Evolutionary conservation across 2,329 filamentous ascomycete species (phyloP).

Genomic region (Emergomyces orientalis): DNA sequence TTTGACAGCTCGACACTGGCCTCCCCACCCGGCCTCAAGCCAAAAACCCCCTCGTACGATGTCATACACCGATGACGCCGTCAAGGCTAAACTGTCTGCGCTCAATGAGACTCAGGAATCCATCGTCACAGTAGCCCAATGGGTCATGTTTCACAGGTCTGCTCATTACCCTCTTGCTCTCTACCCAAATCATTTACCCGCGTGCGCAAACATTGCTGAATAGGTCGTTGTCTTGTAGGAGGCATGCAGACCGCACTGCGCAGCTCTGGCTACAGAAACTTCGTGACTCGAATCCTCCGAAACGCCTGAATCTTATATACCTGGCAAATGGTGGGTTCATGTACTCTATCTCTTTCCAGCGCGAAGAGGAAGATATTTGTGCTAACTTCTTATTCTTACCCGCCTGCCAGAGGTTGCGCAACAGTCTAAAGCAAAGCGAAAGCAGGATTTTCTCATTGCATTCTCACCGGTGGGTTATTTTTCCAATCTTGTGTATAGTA

Average conservation of each 20-base stretch:
- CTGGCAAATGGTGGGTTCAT: conserved; percentile 71
- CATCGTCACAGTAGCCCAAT: conserved; percentile 92
- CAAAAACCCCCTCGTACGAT: conserved; percentile 42
- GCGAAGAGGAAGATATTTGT: not conserved
- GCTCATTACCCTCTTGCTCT: not conserved
- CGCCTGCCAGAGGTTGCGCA: conserved; percentile 70
- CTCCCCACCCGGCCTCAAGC: not conserved
- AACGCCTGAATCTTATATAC: conserved; percentile 84
- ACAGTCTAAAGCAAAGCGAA: conserved; percentile 85
- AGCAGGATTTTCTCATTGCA: conserved; percentile 83
- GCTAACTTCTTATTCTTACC: not conserved
- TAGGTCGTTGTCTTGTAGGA: conserved; percentile 43
- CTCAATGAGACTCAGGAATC: conserved; percentile 97
- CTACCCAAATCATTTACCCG: not conserved
- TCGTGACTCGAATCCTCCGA: conserved; percentile 75
- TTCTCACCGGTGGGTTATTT: conserved; percentile 59
- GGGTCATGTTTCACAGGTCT: conserved; percentile 99
- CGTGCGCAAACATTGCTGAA: conserved; percentile 14
- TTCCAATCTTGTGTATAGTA: conserved; percentile 21
- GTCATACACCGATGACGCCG: conserved; percentile 93
- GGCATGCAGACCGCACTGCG: conserved; percentile 84
- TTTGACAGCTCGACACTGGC: not conserved
- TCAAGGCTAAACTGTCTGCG: conserved; percentile 86
- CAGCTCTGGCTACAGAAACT: conserved; percentile 85
- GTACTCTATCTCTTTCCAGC: not conserved